Percentiles rank a stretch among this genome's conserved stretches.
phyloP scores from a whole-genome alignment of 1,139 yeast genomes.

The Candida mesenterica region DNA sequence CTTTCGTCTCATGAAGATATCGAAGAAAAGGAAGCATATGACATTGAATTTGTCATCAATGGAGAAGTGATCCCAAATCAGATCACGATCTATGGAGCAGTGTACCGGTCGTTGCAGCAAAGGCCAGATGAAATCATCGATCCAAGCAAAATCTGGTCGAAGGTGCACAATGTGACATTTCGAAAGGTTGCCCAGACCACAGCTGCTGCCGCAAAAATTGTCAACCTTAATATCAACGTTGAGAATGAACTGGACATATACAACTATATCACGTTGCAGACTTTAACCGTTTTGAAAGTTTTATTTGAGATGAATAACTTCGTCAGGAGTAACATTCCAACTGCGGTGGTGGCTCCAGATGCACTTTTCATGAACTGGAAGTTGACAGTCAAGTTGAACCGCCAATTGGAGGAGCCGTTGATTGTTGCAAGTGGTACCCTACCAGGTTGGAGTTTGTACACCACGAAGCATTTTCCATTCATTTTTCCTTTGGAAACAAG shows the following conservation, averaged over 20 bases:
- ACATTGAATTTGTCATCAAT: conserved; percentile 59
- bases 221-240: conserved; percentile 12
- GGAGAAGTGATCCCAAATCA: conserved; percentile 64
- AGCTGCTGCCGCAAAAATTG: conserved; percentile 6
- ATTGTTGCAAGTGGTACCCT: conserved; percentile 84
- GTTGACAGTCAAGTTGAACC: conserved; percentile 77
- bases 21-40: conserved; percentile 11
- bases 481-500: conserved; percentile 84
- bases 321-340: conserved; percentile 21
- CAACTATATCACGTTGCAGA: conserved; percentile 47
- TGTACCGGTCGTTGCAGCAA: conserved; percentile 53
- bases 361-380: conserved; percentile 72
- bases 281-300: conserved; percentile 55
- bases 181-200: conserved; percentile 32
- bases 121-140: conserved; percentile 44
- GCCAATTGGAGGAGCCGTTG: conserved; percentile 88
- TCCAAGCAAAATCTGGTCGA: conserved; percentile 54
- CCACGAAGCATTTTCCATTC: conserved; percentile 75
- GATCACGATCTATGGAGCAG: conserved; percentile 79
- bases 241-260: conserved; percentile 37
- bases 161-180: conserved; percentile 53
- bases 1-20: conserved; percentile 11
- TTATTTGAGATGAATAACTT: conserved; percentile 50
- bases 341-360: conserved; percentile 28
- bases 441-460: conserved; percentile 80